A percentile compares a stretch with the other conserved stretches of the same genome.
These are phyloP conservation scores for Macrocybe gigantea DNA, from an alignment of 768 basidiomycete species.

Conservation along the genomic window DNA sequence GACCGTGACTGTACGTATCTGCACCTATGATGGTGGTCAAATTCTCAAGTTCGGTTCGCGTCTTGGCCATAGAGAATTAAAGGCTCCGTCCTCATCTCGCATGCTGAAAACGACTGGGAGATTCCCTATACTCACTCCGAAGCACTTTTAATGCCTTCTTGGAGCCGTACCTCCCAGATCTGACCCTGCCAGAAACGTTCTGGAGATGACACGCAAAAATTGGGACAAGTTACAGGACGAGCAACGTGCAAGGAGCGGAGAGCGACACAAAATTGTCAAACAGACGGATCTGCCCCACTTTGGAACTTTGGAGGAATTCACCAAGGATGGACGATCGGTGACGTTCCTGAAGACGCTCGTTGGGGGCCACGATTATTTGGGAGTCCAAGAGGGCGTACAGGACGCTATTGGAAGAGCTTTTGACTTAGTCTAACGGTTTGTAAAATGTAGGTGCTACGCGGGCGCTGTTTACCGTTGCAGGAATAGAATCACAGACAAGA, in stretches of 20 bases:
- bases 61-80: conserved; percentile 47
- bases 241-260: conserved; percentile 30
- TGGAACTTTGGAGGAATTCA: conserved; percentile 53
- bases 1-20: conserved; percentile 48
- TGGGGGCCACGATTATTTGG: conserved; percentile 61
- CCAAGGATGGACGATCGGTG: conserved; percentile 38
- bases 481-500: too few species aligned
- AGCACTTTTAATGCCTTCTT: conserved; percentile 68
- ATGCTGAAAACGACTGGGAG: conserved; percentile 75
- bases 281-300: conserved; percentile 45
- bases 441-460: too few species aligned
- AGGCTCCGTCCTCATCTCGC: conserved; percentile 65
- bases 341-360: conserved; percentile 54
- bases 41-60: not conserved
- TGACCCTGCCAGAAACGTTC: conserved; percentile 22
- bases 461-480: too few species aligned
- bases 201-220: conserved; percentile 25
- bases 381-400: conserved; percentile 66
- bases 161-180: conserved; percentile 52
- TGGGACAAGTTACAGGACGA: conserved; percentile 38
- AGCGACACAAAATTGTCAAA: conserved; percentile 39
- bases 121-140: conserved; percentile 74
- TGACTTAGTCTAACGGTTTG: not conserved
- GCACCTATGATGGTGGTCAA: not conserved
- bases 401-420: conserved; percentile 42